Base-by-base conservation (phyloP, 257 asterid species). In the Catharanthus roseus region DNA sequence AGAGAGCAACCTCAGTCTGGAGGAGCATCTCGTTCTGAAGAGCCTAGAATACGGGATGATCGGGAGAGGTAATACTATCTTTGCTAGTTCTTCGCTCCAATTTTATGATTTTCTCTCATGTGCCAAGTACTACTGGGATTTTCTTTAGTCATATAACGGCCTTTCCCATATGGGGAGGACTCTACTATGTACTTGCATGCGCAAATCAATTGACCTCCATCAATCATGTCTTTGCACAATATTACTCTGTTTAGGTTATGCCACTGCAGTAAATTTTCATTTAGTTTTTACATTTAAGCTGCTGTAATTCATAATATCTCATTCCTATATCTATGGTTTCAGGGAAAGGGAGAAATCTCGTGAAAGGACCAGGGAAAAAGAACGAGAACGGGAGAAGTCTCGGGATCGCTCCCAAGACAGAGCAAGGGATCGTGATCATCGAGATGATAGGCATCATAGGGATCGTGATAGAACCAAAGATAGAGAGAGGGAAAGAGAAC, bases 321-420 rank as follows among this genome's bases (percentile, higher is more conserved):
- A 36, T 36, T 9, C 3, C 10, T 68, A 24, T 44, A 11, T 4
- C 21, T 13, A 64, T 45, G 61, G 62, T 74, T 67, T 55, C 85
- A 82, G 86, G 87, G 92, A 89, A 65, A 85, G 96, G 83, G 99
- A 93, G 78, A 91, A 91, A 75, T 88, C 99, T 67, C 91, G 89
- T 47, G 99, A 93, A 73, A 83, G 91, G 82, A 90, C 82, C 41
- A 80, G 86, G 74, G 95, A 88, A 10, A 84, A 75, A 72, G 97
- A 90, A 10, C 83, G 86, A 71, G 97, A 87, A 19, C 78, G 82
- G 23, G 96, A 88, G 73, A 86, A 19, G 77, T 85, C 96, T 71
- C 89, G 88, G 7, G 97, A 90, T 63, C 91, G 78, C 65, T 93
- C 98, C 38, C 96, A 84, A 53, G 99, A 93, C 24, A 82, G 85